Evolutionary conservation across 495 filamentous ascomycete species (phyloP).

Genomic region (Penicillium coprophilum): DNA sequence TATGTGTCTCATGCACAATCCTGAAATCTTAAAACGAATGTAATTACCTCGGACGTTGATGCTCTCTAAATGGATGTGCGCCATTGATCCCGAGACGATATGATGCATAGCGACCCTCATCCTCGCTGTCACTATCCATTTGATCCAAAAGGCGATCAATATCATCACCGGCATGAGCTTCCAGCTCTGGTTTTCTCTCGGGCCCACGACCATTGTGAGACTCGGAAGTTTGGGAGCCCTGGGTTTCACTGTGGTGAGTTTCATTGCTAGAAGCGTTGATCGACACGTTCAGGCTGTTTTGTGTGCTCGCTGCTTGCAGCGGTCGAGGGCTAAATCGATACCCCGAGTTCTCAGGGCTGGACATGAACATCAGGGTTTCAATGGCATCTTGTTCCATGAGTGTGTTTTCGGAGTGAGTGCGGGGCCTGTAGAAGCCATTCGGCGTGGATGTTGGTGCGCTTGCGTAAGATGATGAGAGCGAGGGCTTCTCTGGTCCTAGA

Average conservation of each 20-base stretch:
- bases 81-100: slow-evolving; percentile 16
- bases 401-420: slow-evolving; percentile 64
- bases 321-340: slow-evolving; percentile 41
- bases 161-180: slow-evolving; percentile 46
- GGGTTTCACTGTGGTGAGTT: slow-evolving; percentile 12
- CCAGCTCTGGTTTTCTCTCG: slow-evolving; percentile 23
- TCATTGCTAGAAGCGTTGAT: slow-evolving; percentile 23
- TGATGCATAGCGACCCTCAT: slow-evolving; percentile 29
- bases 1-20: not conserved
- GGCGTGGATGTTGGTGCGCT: slow-evolving; percentile 26
- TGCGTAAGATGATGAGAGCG: slow-evolving; percentile 32
- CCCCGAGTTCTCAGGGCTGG: slow-evolving; percentile 74
- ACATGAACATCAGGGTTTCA: slow-evolving; percentile 84
- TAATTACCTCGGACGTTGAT: slow-evolving; percentile 16
- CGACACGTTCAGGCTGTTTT: slow-evolving; percentile 35
- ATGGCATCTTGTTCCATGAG: slow-evolving; percentile 83
- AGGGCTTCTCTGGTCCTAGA: slow-evolving; percentile 34
- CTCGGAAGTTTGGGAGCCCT: slow-evolving; percentile 25
- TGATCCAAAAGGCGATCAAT: slow-evolving; percentile 55
- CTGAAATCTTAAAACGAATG: not conserved
- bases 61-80: slow-evolving; percentile 8
- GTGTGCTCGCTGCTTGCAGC: slow-evolving; percentile 24
- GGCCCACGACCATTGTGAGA: slow-evolving; percentile 14
- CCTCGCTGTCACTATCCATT: slow-evolving; percentile 50
- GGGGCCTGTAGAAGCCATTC: slow-evolving; percentile 33